phyloP scores from a whole-genome alignment of 495 filamentous ascomycete genomes.

The Aspergillus leporis region DNA sequence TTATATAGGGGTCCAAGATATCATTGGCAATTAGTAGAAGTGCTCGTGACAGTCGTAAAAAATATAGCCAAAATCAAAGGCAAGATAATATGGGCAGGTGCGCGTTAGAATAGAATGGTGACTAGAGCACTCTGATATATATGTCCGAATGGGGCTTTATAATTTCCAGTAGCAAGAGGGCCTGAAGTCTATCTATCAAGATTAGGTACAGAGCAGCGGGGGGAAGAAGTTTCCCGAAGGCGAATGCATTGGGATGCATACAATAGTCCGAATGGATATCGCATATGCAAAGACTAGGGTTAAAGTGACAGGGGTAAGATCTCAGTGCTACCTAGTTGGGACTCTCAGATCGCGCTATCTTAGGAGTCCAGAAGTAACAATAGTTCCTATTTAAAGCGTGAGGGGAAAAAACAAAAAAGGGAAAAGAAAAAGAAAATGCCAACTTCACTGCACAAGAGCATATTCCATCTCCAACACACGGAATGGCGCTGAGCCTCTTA shows the following conservation, averaged over 20 bases:
- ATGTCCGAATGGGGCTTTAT: conserved; percentile 6
- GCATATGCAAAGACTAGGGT: conserved; percentile 19
- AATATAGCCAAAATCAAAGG: neutral
- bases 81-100: neutral
- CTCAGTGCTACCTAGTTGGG: conserved; percentile 15
- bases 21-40: neutral
- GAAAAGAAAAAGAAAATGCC: neutral
- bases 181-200: conserved; percentile 18
- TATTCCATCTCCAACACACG: neutral
- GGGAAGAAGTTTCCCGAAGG: conserved; percentile 14
- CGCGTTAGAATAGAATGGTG: neutral
- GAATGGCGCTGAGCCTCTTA: no score
- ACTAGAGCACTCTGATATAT: neutral
- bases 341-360: conserved; percentile 1
- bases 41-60: neutral
- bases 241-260: conserved; percentile 21
- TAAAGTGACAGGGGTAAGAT: conserved; percentile 8
- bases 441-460: neutral
- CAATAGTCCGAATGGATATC: conserved; percentile 20
- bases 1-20: conserved; percentile 5
- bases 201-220: conserved; percentile 13
- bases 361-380: neutral
- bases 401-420: neutral
- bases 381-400: neutral
- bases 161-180: conserved; percentile 12